Base-by-base conservation (phyloP, 2,329 filamentous ascomycete species). In the Waltergamsia citrina region DNA sequence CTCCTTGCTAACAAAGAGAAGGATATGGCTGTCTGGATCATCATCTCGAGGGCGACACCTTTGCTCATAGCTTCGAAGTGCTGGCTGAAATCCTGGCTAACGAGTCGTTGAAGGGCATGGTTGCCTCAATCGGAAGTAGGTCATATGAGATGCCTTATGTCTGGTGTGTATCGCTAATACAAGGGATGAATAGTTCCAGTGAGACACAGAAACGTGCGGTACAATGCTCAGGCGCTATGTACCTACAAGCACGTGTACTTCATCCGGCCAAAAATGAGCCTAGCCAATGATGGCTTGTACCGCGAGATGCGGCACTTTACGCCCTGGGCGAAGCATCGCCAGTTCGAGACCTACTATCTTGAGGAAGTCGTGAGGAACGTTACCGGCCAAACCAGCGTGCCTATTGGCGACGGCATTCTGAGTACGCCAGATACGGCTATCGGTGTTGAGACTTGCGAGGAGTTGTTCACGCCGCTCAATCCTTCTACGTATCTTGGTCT, bases 221-320 rank as follows among this genome's bases (percentile, higher is more conserved):
- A 59, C 44, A 63, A 63, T 40, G 53, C 49, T 14, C 20, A 23
- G 9, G 22, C 25, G 11, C 17, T 21, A 16, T 27, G 14, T 18
- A 34, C 24, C 14, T 36, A 38, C 23, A 49, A 49, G 37, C 39
- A 43, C 26, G 40, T 32, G 19, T 32, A 21, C 11, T 32, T 32
- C 19, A 32, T 32, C 29, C 18, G 29, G 3, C 44, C 46, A 15
- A 51, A 50, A 37, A 48, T 52, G 39, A 42, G 41, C 6, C 50
- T 59, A 12, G 55, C 56, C 36, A 55, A 55, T 21, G 54, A 58
- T 34, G 56, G 56, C 6, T 45, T 58, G 24, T 62, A 54, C 36
- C 49, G 59, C n/a, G 60, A 63, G 41, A 48, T 50, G 28, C 52
- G 60, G 5, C 52, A 56, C 37, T 65, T 65, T 37, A 60, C 57